Percentiles rank a stretch among this genome's conserved stretches.
Evolutionary conservation across 768 basidiomycete genomes (phyloP).

Genomic region (Psilocybe sp.): DNA sequence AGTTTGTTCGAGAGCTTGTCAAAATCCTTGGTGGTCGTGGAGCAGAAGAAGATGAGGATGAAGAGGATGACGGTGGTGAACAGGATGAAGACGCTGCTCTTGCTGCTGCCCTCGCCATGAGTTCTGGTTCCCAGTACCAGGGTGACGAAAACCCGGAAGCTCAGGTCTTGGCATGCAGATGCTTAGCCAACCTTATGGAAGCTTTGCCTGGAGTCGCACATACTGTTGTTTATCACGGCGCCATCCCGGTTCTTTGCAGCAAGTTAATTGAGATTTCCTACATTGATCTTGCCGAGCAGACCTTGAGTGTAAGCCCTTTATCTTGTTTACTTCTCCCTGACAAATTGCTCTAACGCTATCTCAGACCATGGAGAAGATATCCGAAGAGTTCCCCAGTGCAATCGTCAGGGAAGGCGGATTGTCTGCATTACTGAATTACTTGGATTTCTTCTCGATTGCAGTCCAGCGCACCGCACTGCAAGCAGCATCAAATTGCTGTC

Average conservation of each 20-base stretch:
- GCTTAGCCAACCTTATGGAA: slow-evolving; percentile 97
- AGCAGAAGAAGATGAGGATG: slow-evolving; percentile 68
- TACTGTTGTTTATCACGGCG: slow-evolving; percentile 96
- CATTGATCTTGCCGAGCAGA: slow-evolving; percentile 98
- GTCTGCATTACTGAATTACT: slow-evolving; percentile 87
- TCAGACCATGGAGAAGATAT: slow-evolving; percentile 97
- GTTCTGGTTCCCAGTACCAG: slow-evolving; percentile 61
- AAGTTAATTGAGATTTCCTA: slow-evolving; percentile 96
- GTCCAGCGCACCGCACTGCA: slow-evolving; percentile 96
- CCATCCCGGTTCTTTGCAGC: slow-evolving; percentile 95
- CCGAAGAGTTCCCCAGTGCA: slow-evolving; percentile 93
- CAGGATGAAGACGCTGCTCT: slow-evolving; percentile 85
- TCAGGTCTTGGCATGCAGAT: slow-evolving; percentile 93
- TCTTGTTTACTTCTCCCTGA: slow-evolving; percentile 14
- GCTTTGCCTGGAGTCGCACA: slow-evolving; percentile 98
- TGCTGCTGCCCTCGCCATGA: slow-evolving; percentile 84
- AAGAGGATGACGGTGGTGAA: slow-evolving; percentile 64
- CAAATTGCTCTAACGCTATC: slow-evolving; percentile 11
- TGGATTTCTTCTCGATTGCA: slow-evolving; percentile 98
- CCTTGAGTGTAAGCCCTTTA: slow-evolving; percentile 74
- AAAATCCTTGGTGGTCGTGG: slow-evolving; percentile 84
- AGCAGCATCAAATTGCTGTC: slow-evolving; percentile 95
- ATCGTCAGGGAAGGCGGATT: slow-evolving; percentile 96
- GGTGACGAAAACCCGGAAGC: slow-evolving; percentile 90
- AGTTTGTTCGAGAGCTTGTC: slow-evolving; percentile 89